These are phyloP conservation scores for Termitomyces sp. DNA, from an alignment of 768 basidiomycete genomes.

Conservation along the genomic window DNA sequence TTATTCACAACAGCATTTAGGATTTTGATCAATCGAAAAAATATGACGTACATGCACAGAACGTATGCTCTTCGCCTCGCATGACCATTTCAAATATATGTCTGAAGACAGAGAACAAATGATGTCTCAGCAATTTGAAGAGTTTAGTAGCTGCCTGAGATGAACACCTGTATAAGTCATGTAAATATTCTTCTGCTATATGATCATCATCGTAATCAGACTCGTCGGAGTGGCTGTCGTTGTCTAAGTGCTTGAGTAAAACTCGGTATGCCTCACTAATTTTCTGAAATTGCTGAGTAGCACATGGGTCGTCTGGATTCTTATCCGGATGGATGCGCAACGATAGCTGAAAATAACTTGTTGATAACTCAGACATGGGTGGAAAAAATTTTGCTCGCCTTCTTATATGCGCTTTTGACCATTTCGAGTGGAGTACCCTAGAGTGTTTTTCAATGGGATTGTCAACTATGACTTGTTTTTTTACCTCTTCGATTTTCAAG, in stretches of 20 bases:
- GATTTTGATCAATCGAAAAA: background rate
- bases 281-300: constrained; percentile 64
- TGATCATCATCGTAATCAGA: constrained; percentile 28
- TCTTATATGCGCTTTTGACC: constrained; percentile 66
- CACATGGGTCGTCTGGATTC: constrained; percentile 57
- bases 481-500: constrained; percentile 53
- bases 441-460: background rate
- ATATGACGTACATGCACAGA: constrained; percentile 4
- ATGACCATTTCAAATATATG: constrained; percentile 40
- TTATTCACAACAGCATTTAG: background rate
- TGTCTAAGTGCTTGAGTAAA: constrained; percentile 47
- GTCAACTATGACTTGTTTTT: constrained; percentile 3
- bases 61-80: constrained; percentile 21
- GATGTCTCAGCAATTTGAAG: constrained; percentile 1
- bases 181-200: constrained; percentile 22
- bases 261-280: constrained; percentile 64
- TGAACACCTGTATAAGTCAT: constrained; percentile 36
- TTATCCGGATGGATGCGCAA: constrained; percentile 74
- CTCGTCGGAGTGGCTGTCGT: constrained; percentile 28
- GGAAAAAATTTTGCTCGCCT: constrained; percentile 32
- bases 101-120: constrained; percentile 3
- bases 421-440: constrained; percentile 57
- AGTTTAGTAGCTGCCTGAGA: background rate
- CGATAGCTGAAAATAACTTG: constrained; percentile 37
- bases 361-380: background rate